These are phyloP conservation scores for Plasmodiophora brassicae DNA, from an alignment of 208 protist genomes.

Conservation along the genomic window DNA sequence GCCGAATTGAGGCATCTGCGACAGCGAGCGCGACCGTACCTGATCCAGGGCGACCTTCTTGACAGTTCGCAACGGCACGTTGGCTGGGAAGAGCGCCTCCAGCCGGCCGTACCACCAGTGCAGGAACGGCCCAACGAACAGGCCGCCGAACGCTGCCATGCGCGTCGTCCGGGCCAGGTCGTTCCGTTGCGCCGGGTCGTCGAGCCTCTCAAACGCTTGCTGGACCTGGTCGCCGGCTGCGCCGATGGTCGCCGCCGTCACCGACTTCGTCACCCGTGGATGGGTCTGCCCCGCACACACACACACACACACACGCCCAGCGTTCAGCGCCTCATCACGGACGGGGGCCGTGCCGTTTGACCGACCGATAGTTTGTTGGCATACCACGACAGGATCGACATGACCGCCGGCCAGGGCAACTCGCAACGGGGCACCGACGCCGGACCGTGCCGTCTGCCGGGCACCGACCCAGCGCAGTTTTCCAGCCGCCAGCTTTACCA, in stretches of 20 bases:
- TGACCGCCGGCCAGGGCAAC: no score
- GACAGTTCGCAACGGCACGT: neutral
- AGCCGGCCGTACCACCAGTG: constrained; percentile 27
- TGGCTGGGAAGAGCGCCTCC: neutral
- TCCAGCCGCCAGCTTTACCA: no score
- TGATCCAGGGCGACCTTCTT: neutral
- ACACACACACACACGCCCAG: no score
- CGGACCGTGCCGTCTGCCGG: no score
- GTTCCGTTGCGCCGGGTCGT: neutral
- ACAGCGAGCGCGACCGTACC: neutral
- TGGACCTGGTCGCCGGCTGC: neutral
- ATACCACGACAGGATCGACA: no score
- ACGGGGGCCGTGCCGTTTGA: no score
- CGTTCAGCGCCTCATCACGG: no score
- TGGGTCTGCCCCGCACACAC: no score
- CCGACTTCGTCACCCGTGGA: neutral
- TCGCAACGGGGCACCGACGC: no score
- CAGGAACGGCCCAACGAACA: neutral
- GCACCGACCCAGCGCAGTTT: no score
- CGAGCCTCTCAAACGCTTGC: neutral
- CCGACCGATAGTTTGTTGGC: no score
- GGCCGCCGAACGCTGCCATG: neutral
- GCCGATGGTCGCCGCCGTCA: neutral
- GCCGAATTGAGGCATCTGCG: neutral
- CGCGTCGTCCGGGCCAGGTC: neutral